A percentile compares a stretch with the other conserved stretches of the same genome.
These are phyloP conservation scores for Arbutus unedo DNA, from an alignment of 148 eudicot genomes.

Conservation along the genomic window DNA sequence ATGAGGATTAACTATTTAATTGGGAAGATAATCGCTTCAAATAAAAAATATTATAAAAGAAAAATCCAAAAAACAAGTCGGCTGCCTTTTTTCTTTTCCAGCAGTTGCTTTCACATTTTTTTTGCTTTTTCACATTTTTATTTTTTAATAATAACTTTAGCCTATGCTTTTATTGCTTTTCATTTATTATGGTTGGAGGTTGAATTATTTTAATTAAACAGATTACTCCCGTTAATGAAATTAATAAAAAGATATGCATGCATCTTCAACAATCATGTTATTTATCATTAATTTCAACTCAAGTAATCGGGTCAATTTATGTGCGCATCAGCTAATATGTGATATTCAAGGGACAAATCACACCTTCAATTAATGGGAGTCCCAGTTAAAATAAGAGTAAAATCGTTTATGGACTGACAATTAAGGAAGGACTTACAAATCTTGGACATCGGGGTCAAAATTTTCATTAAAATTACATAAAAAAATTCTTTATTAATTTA, in stretches of 20 bases:
- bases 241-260: not conserved
- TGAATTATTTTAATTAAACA: not conserved
- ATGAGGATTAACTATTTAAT: not conserved
- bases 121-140: not conserved
- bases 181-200: not conserved
- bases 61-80: not conserved
- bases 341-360: too few species aligned
- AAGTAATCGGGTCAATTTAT: too few species aligned
- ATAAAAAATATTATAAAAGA: not conserved
- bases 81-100: not conserved
- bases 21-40: not conserved
- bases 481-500: too few species aligned
- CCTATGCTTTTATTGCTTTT: not conserved
- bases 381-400: too few species aligned
- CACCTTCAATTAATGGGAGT: too few species aligned
- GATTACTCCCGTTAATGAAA: not conserved
- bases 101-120: not conserved
- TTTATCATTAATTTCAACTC: too few species aligned
- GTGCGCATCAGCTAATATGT: too few species aligned
- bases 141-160: not conserved
- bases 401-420: too few species aligned
- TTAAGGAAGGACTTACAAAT: too few species aligned
- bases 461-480: too few species aligned
- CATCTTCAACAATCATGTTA: too few species aligned
- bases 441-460: too few species aligned